Conservation (phyloP, 2,329 filamentous ascomycete genomes). For the Nakataea oryzae region DNA sequence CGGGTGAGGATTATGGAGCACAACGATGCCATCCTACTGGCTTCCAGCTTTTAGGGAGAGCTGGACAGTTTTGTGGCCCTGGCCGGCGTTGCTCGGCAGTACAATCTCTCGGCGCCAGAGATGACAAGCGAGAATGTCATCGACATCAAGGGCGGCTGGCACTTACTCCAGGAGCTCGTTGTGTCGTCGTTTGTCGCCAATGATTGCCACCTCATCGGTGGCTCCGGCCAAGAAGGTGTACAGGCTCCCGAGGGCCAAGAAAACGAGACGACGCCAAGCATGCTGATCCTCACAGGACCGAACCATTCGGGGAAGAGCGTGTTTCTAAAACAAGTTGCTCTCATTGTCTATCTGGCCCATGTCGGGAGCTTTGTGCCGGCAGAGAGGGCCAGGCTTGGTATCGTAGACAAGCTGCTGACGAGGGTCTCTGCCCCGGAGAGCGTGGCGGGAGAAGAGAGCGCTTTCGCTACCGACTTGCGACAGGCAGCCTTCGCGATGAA, state of each 20-base stretch:
- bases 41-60: constrained; percentile 77
- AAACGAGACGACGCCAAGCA: constrained; percentile 39
- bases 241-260: neutral
- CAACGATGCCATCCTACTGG: constrained; percentile 51
- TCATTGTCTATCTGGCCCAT: constrained; percentile 88
- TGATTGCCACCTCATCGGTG: constrained; percentile 59
- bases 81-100: constrained; percentile 63
- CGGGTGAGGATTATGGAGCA: constrained; percentile 60
- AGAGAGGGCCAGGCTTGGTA: constrained; percentile 60
- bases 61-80: constrained; percentile 79
- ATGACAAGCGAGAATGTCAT: constrained; percentile 64
- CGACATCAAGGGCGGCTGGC: constrained; percentile 66
- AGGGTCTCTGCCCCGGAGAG: constrained; percentile 67
- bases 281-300: constrained; percentile 78
- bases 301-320: constrained; percentile 97
- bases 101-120: constrained; percentile 58
- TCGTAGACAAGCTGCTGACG: constrained; percentile 89
- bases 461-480: constrained; percentile 70
- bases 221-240: constrained; percentile 23
- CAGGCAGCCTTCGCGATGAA: constrained; percentile 72
- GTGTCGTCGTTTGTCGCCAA: constrained; percentile 78
- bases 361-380: constrained; percentile 89
- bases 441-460: constrained; percentile 46
- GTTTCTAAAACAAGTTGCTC: constrained; percentile 84
- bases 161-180: constrained; percentile 77